Conservation (phyloP, 2,329 filamentous ascomycete species). For the Pseudogymnoascus sp. region DNA sequence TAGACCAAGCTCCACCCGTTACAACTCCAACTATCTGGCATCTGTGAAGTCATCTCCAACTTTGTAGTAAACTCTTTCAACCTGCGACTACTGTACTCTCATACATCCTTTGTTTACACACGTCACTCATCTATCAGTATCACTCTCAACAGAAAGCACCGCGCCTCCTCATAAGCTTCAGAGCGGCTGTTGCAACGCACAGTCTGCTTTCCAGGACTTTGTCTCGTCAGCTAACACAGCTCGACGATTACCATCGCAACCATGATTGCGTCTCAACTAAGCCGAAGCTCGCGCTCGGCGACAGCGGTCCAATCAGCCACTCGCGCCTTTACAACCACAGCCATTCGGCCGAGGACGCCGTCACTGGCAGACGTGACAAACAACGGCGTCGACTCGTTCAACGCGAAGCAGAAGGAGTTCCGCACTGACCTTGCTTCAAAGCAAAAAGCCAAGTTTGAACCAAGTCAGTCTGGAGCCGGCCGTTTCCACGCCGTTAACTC, state of each 20-base stretch:
- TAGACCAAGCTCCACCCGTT: neutral
- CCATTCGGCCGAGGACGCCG: conserved; percentile 45
- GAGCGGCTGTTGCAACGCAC: neutral
- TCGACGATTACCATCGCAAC: conserved; percentile 10
- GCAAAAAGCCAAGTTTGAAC: conserved; percentile 71
- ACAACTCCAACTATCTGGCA: neutral
- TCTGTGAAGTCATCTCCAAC: neutral
- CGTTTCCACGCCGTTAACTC: conserved; percentile 37
- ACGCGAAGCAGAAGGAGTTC: conserved; percentile 75
- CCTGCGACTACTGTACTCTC: neutral
- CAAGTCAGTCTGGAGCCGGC: conserved; percentile 56
- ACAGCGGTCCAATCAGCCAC: neutral
- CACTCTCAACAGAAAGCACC: neutral
- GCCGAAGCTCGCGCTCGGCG: conserved; percentile 17
- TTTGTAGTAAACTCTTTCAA: neutral
- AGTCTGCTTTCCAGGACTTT: neutral
- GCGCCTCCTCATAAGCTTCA: neutral
- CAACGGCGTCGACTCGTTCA: conserved; percentile 66
- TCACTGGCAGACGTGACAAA: conserved; percentile 77
- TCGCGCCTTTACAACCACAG: conserved; percentile 47
- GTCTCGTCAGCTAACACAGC: conserved; percentile 14
- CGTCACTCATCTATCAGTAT: neutral
- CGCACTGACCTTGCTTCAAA: conserved; percentile 70
- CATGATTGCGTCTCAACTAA: conserved; percentile 24
- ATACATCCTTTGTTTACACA: neutral